Percentiles rank a stretch among this genome's conserved stretches.
Evolutionary conservation across 768 basidiomycete species (phyloP).

Genomic region (Pluteus cervinus): DNA sequence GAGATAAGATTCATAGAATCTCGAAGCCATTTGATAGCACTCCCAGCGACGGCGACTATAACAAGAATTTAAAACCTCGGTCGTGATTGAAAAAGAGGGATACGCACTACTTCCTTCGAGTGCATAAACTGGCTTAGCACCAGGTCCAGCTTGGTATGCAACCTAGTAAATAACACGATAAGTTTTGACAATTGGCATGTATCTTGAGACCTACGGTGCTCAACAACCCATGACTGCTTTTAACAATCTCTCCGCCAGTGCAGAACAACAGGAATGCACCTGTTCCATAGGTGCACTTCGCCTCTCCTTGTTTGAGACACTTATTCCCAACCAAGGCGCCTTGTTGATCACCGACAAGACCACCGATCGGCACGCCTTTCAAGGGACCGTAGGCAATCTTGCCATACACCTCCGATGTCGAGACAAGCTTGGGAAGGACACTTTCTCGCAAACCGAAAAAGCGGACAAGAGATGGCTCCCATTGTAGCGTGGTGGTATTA

Average conservation of each 20-base stretch:
- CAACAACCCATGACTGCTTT: slow-evolving; percentile 81
- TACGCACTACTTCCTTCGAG: slow-evolving; percentile 88
- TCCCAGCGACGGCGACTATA: slow-evolving; percentile 88
- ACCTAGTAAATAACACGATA: slow-evolving; percentile 40
- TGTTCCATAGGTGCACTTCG: slow-evolving; percentile 98
- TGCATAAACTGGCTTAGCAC: slow-evolving; percentile 80
- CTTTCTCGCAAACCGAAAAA: slow-evolving; percentile 82
- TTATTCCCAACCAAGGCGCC: slow-evolving; percentile 96
- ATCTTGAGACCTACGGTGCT: slow-evolving; percentile 57
- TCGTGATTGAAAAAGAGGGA: slow-evolving; percentile 1
- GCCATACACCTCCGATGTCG: slow-evolving; percentile 91
- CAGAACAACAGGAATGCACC: slow-evolving; percentile 96
- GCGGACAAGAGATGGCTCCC: slow-evolving; percentile 76
- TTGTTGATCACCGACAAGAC: slow-evolving; percentile 97
- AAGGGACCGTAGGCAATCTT: slow-evolving; percentile 60
- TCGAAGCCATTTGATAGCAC: slow-evolving; percentile 93
- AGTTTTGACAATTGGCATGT: background rate
- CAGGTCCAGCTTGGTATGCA: slow-evolving; percentile 82
- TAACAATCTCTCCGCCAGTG: slow-evolving; percentile 82
- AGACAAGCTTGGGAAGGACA: slow-evolving; percentile 82
- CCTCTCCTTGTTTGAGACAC: slow-evolving; percentile 84
- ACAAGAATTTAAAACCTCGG: background rate
- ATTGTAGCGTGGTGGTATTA: slow-evolving; percentile 73
- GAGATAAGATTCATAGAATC: slow-evolving; percentile 85
- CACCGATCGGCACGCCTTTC: slow-evolving; percentile 78